Percentiles rank a stretch among this genome's conserved stretches.
Evolutionary conservation across 352 stramenopile species (phyloP).

Genomic region (Saprolegnia parasitica): DNA sequence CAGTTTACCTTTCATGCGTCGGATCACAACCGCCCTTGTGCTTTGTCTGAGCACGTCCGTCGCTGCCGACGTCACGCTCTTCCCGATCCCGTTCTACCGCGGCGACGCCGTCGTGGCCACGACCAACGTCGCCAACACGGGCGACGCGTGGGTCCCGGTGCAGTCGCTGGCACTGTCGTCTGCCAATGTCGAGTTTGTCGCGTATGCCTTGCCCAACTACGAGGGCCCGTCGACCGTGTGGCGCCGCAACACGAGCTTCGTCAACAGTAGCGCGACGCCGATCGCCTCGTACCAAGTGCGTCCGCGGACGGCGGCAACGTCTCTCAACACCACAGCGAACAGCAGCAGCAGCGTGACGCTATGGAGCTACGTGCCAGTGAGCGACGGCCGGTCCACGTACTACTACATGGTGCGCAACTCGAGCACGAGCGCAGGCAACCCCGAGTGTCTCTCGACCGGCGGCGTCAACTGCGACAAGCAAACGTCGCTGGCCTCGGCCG

Average conservation of each 20-base stretch:
- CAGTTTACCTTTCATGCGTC: neutral
- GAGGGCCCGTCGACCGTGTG: neutral
- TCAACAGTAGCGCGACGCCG: neutral
- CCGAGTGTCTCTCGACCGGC: slow-evolving; percentile 1
- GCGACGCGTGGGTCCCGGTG: neutral
- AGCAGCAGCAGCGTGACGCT: neutral
- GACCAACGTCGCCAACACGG: neutral
- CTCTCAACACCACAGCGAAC: too few species aligned
- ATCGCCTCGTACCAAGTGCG: neutral
- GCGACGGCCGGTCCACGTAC: neutral
- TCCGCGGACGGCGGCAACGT: neutral
- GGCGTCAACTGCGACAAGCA: slow-evolving; percentile 5
- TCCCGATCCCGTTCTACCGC: slow-evolving; percentile 5
- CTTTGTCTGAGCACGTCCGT: neutral
- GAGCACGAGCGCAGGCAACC: neutral
- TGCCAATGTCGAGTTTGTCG: neutral
- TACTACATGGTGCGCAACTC: neutral
- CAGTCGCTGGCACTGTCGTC: neutral
- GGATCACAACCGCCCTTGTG: neutral
- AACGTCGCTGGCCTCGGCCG: neutral
- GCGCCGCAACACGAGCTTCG: neutral
- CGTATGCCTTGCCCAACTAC: neutral
- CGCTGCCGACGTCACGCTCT: neutral
- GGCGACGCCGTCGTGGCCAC: neutral
- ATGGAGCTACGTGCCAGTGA: neutral